These are phyloP conservation scores for Pharnaceum exiguum DNA, from an alignment of 148 eudicot species.

Conservation along the genomic window DNA sequence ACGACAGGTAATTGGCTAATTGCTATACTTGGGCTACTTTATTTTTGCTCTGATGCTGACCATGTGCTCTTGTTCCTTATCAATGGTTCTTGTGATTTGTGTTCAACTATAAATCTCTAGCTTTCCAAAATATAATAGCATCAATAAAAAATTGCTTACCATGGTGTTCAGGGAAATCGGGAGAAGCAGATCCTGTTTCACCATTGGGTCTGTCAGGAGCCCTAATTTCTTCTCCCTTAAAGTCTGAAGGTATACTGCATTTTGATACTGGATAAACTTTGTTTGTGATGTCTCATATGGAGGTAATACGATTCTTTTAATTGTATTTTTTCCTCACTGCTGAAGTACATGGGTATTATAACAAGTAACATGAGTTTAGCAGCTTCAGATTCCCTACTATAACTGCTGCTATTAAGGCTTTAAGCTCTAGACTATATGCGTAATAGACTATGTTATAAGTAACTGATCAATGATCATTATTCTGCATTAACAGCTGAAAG, in stretches of 20 bases:
- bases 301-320: no score
- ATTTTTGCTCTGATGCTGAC: neutral
- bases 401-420: no score
- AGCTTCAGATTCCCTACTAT: no score
- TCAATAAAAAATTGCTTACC: neutral
- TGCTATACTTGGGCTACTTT: slow-evolving; percentile 2
- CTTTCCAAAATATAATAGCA: neutral
- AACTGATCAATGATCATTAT: no score
- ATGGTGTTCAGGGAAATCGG: slow-evolving; percentile 21
- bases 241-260: slow-evolving; percentile 18
- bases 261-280: neutral
- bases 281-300: neutral
- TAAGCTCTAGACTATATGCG: no score
- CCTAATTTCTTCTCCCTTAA: slow-evolving; percentile 12
- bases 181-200: slow-evolving; percentile 12
- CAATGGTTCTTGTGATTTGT: neutral
- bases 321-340: no score
- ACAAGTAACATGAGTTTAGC: no score
- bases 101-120: neutral
- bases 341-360: no score
- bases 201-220: slow-evolving; percentile 4
- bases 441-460: no score
- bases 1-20: slow-evolving; percentile 36
- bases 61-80: neutral
- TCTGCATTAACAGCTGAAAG: no score